Percentiles rank a stretch among this genome's conserved stretches.
These are phyloP conservation scores for Ascoidea tarda DNA, from an alignment of 805 yeast species.

Conservation along the genomic window DNA sequence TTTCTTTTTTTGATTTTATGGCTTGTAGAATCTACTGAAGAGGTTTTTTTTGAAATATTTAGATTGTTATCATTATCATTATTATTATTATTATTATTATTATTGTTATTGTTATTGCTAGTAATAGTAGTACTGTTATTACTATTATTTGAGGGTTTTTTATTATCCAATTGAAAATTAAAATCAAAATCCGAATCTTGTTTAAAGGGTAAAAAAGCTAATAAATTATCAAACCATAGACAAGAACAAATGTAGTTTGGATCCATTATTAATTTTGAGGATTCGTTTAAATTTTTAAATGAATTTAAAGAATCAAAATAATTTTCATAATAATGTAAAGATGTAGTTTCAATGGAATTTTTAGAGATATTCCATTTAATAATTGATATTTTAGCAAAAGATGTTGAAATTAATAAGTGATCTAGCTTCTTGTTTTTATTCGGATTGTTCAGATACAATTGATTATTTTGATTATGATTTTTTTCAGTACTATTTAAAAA, in stretches of 20 bases:
- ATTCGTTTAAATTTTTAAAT: slow-evolving; percentile 14
- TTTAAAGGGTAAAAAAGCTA: slow-evolving; percentile 60
- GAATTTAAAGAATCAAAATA: slow-evolving; percentile 35
- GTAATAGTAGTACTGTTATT: too few relatives aligned
- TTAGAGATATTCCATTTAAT: slow-evolving; percentile 49
- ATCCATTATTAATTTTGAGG: slow-evolving; percentile 40
- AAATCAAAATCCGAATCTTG: slow-evolving; percentile 49
- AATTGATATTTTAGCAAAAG: slow-evolving; percentile 64
- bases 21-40: too few relatives aligned
- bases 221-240: slow-evolving; percentile 47
- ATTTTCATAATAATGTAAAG: slow-evolving; percentile 79
- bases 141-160: too few relatives aligned
- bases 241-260: slow-evolving; percentile 44
- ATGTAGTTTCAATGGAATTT: slow-evolving; percentile 51
- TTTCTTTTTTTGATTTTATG: too few relatives aligned
- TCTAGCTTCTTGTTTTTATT: slow-evolving; percentile 21
- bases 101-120: too few relatives aligned
- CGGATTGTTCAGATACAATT: neutral
- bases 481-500: neutral
- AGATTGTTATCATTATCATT: too few relatives aligned
- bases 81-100: too few relatives aligned
- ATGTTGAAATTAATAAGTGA: slow-evolving; percentile 50
- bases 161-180: slow-evolving; percentile 10
- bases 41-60: too few relatives aligned
- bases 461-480: too few relatives aligned